phyloP scores from a whole-genome alignment of 1,139 yeast genomes.

The Nakaseomyces sp. region DNA sequence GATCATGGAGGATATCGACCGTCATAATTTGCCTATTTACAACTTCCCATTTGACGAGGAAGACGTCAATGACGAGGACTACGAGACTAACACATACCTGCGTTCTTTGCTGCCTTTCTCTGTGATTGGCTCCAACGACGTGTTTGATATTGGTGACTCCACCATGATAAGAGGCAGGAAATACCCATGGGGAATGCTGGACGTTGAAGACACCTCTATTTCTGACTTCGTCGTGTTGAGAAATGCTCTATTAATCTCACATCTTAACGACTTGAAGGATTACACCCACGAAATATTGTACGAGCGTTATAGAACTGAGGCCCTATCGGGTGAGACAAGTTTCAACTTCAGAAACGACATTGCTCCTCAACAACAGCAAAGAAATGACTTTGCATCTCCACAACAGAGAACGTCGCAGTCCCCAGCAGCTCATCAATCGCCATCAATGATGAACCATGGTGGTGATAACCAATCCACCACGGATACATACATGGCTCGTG shows the following conservation, averaged over 20 bases:
- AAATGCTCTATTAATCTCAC: conserved; percentile 82
- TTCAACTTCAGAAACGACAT: conserved; percentile 5
- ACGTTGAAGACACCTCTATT: conserved; percentile 74
- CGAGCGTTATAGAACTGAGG: conserved; percentile 88
- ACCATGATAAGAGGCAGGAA: conserved; percentile 65
- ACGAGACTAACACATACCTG: conserved; percentile 71
- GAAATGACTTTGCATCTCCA: conserved; percentile 10
- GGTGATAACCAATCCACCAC: conserved; percentile 6
- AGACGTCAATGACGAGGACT: conserved; percentile 61
- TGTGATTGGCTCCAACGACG: conserved; percentile 64
- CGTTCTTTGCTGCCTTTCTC: conserved; percentile 81
- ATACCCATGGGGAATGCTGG: conserved; percentile 93
- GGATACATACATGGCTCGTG: conserved; percentile 54
- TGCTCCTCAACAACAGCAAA: conserved; percentile 1
- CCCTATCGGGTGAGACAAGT: conserved; percentile 47
- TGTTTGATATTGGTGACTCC: conserved; percentile 49
- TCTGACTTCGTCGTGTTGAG: conserved; percentile 78
- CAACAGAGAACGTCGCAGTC: conserved; percentile 10
- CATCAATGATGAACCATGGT: neutral
- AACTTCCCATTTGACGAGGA: conserved; percentile 64
- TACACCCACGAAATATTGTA: conserved; percentile 86
- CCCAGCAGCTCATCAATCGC: neutral
- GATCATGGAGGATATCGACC: conserved; percentile 63
- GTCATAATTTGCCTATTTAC: conserved; percentile 73
- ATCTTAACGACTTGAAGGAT: conserved; percentile 86